Base-by-base conservation (phyloP, 192 early-diverging fungal genomes). In the Coemansia furcata region DNA sequence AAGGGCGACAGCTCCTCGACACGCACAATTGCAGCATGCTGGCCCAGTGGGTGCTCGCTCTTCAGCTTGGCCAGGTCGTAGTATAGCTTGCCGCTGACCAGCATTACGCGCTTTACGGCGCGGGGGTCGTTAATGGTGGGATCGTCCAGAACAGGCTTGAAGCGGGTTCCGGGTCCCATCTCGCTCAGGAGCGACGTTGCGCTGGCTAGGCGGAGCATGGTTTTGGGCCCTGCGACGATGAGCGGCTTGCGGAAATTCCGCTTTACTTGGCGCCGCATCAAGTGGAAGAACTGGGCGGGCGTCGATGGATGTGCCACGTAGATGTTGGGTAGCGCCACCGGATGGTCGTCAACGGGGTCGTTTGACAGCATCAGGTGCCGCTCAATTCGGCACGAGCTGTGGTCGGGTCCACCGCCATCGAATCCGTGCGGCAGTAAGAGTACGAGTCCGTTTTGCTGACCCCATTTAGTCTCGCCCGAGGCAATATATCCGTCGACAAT, bases 201-300 rank as follows among this genome's bases (percentile, higher is more conserved):
- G 62, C 78, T 84, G 33, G 91, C 86, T 54, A 87, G 74, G 19
- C 87, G 88, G 23, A 93, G 79, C 52, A 93, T 63, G 21, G 86
- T 87, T 80, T 94, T 94, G 33, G 91, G 91, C 30, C 86, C 80
- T 10, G 90, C 87, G 2, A 97, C 89, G 58, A 98, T 90, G 58
- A 98, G 85, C 37, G 95, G 97, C 83, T 96, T 95, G 62, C 97
- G 90, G 88, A 92, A 98, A 71, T 91, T 85, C 60, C 94, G 90
- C 50, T 85, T 79, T 87, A 95, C 87, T 80, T 98, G 96, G 57
- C 97, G 89, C 47, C 97, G 88, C 38, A 98, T 77, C 33, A 94
- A 85, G 74, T 98, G 97, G 87, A 97, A 98, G 79, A 95, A 95
- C 76, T 98, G 96, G 3, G 94, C 94, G 0, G 96, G 96, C 3